Evolutionary conservation across 2,329 filamentous ascomycete species (phyloP), one percentile per base, ranked within the genome.

Genomic region (Akanthomyces uredinophilus): DNA sequence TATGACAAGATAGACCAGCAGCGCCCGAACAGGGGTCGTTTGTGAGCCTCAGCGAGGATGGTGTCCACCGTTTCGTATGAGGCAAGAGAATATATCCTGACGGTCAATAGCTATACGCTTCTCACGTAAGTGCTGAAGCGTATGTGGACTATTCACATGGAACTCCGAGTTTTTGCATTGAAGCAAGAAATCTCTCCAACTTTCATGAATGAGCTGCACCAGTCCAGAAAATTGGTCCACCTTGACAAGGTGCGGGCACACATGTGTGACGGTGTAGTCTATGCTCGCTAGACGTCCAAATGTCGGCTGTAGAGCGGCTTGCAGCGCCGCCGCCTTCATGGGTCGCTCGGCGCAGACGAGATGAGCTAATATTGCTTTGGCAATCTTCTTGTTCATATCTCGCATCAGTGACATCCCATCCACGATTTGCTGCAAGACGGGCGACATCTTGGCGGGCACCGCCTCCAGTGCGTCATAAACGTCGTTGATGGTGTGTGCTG

Each of bases 131-230:
- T 57, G 54, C 13, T 50, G 37, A 43, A 51, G 56, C 3, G 32
- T 24, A 16, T 52, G 10, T 1, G 32, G 14, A 10, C 46, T 50
- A 8, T 51, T 35, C n/a, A 52, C 37, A 22, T 32, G 6, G 8
- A 22, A 52, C 29, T 60, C 56, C 6, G 46, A 50, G 29, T 51
- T 16, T 18, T 41, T 20, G 14, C 20, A 32, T 14, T 60, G 32
- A 5, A 52, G 11, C 13, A 51, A 14, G n/a, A 60, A 60, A 4
- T 52, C 56, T 27, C 46, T 35, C 35, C 43, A 46, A 5, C 46
- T 60, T 14, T 60, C 56, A 13, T 60, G 56, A 13, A 60, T 44
- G 16, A 60, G 46, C 27, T 60, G 46, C 1, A 60, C 32, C 11
- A 43, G 5, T 4, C 37, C 37, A 35, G 24, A 35, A 20, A 14